Base-by-base conservation (phyloP, 148 eudicot species). In the Nyssa sinensis region DNA sequence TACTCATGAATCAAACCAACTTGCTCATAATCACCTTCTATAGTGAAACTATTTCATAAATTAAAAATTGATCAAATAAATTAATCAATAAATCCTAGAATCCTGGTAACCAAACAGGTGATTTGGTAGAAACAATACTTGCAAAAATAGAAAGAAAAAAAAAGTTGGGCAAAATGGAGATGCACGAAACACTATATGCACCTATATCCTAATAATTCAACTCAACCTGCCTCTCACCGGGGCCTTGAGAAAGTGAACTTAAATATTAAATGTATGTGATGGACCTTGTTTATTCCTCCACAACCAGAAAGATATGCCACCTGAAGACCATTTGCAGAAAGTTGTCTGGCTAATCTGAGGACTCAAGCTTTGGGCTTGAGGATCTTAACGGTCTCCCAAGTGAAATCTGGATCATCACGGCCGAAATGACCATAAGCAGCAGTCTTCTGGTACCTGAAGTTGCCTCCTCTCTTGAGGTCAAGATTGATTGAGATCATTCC, bases 341-440 rank as follows among this genome's bases (percentile, higher is more conserved):
- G 35, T 59, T 34, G 41, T 0, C 41, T 9, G 8, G 28, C 17
- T 13, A 13, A 29, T 29, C 14, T 34, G n/a, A 9, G 10, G 9
- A 69, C 55, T 84, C 82, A 84, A 78, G 84, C 87, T 75, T 84
- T 81, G 25, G 84, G 84, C 84, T 81, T 81, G 75, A 84, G 87
- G 62, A 53, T 44, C 80, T 84, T 84, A 72, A 81, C 84, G 49
- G 87, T 75, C 80, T 84, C 87, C 87, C 87, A 84, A 31, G 84
- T 84, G 82, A 84, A 84, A 44, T 84, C 87, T 2, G 84, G 69
- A 58, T 84, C 84, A 1, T 84, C 87, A 28, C 87, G 84, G 24
- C 87, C 87, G 23, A 84, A 84, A 49, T 84, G 87, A 24, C 87
- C 87, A 63, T 81, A 84, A 72, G 87, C 86, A 60, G 86, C 86